Conservation (phyloP, 2,329 filamentous ascomycete genomes). For the Aureobasidium sp. region DNA sequence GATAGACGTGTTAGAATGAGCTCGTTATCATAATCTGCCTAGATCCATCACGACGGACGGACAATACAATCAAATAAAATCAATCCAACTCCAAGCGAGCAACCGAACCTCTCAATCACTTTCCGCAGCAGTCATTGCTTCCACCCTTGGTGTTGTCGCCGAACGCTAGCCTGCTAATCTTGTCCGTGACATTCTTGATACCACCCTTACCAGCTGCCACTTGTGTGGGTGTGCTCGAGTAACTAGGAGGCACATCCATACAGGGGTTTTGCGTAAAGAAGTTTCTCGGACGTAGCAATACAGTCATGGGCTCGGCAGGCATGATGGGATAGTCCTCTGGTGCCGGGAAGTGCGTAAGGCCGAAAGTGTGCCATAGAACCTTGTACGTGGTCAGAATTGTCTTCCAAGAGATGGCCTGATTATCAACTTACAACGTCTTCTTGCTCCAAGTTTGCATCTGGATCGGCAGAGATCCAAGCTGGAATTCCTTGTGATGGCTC, state of each 20-base stretch:
- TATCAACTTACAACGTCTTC: conserved; percentile 57
- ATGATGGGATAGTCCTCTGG: conserved; percentile 92
- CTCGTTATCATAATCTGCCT: no score
- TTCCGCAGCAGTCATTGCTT: conserved; percentile 23
- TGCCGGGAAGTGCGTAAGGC: conserved; percentile 78
- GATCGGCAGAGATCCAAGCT: conserved; percentile 66
- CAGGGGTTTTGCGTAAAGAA: conserved; percentile 77
- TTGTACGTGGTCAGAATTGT: background rate
- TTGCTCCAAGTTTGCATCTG: conserved; percentile 56
- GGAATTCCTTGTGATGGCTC: conserved; percentile 67
- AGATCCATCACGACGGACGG: no score
- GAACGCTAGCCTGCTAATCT: conserved; percentile 44
- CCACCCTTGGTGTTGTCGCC: conserved; percentile 31
- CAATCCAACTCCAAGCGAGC: background rate
- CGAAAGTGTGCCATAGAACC: conserved; percentile 92
- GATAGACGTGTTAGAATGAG: no score
- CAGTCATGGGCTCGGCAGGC: conserved; percentile 67
- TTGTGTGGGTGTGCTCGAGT: conserved; percentile 64
- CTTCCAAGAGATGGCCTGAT: no score
- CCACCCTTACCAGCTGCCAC: conserved; percentile 36
- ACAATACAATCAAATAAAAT: no score
- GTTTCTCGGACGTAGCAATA: conserved; percentile 70
- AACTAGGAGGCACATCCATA: conserved; percentile 73
- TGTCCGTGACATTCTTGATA: conserved; percentile 42
- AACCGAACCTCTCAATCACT: background rate